Conservation (phyloP, 1,284 basidiomycete genomes). For the Pterula multifida region DNA sequence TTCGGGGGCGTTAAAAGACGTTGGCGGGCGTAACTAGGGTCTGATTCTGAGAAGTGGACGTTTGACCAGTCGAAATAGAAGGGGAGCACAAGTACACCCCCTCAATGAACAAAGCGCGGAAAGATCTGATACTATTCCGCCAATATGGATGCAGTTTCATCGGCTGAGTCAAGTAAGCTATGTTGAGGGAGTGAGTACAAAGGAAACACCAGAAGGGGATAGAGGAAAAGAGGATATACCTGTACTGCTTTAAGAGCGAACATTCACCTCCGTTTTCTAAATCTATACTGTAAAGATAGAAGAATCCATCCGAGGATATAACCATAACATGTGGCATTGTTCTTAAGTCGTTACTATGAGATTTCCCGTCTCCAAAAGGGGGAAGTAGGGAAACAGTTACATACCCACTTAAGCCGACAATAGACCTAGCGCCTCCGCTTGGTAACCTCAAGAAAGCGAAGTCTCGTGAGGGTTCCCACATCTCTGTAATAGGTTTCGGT, state of each 20-base stretch:
- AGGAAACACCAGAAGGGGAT: neutral
- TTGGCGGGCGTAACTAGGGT: too few species aligned
- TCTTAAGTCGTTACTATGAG: constrained; percentile 26
- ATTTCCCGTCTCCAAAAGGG: neutral
- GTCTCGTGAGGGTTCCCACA: constrained; percentile 95
- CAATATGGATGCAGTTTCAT: neutral
- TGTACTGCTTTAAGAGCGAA: constrained; percentile 88
- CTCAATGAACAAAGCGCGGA: neutral
- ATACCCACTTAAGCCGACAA: constrained; percentile 80
- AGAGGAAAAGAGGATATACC: constrained; percentile 12
- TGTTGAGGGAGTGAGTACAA: neutral
- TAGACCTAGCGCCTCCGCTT: constrained; percentile 65
- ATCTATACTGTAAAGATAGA: constrained; percentile 94
- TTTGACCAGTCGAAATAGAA: too few species aligned
- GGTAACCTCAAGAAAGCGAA: constrained; percentile 90
- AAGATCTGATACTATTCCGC: neutral
- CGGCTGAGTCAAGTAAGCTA: neutral
- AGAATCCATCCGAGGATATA: constrained; percentile 89
- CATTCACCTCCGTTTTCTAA: constrained; percentile 96
- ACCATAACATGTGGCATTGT: constrained; percentile 97
- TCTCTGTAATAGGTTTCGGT: constrained; percentile 84
- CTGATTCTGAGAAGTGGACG: too few species aligned
- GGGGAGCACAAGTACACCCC: too few species aligned
- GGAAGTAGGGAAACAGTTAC: constrained; percentile 18
- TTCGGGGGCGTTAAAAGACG: too few species aligned